These are phyloP conservation scores for Starmerella bombi DNA, from an alignment of 805 yeast species.

Conservation along the genomic window DNA sequence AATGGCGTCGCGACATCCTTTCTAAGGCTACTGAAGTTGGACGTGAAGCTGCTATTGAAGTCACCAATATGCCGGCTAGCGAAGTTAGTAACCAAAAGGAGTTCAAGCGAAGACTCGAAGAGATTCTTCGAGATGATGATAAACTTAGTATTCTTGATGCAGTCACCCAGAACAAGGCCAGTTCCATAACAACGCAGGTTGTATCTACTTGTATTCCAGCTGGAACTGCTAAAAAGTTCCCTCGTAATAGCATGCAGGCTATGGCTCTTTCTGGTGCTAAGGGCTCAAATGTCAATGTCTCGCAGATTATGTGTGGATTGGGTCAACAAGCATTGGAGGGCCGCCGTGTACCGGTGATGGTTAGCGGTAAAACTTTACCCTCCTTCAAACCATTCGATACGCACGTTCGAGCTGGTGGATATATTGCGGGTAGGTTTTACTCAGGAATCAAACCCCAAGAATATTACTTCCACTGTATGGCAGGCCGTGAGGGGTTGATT, in stretches of 20 bases:
- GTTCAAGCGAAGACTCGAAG: constrained; percentile 77
- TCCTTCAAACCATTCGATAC: constrained; percentile 95
- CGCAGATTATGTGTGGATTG: constrained; percentile 97
- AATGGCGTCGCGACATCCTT: constrained; percentile 75
- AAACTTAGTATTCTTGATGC: constrained; percentile 93
- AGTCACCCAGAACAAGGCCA: constrained; percentile 84
- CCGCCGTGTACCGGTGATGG: constrained; percentile 98
- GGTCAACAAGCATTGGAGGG: constrained; percentile 99
- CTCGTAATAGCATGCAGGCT: constrained; percentile 92
- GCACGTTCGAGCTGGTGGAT: constrained; percentile 97
- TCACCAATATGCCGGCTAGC: constrained; percentile 57
- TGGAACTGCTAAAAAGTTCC: constrained; percentile 92
- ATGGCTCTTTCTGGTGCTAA: constrained; percentile 99
- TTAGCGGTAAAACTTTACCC: constrained; percentile 92
- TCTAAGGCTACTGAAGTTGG: constrained; percentile 70
- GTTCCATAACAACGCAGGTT: constrained; percentile 84
- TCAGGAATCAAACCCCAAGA: constrained; percentile 98
- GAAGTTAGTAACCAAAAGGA: constrained; percentile 50
- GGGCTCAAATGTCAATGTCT: constrained; percentile 95
- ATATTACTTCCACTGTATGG: constrained; percentile 99
- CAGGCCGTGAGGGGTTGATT: constrained; percentile 98
- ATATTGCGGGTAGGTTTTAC: constrained; percentile 90
- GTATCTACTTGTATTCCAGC: constrained; percentile 89
- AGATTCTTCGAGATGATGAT: constrained; percentile 82
- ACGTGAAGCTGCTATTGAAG: constrained; percentile 85